These are phyloP conservation scores for Nicotiana noctiflora DNA, from an alignment of 257 asterid genomes.

Conservation along the genomic window DNA sequence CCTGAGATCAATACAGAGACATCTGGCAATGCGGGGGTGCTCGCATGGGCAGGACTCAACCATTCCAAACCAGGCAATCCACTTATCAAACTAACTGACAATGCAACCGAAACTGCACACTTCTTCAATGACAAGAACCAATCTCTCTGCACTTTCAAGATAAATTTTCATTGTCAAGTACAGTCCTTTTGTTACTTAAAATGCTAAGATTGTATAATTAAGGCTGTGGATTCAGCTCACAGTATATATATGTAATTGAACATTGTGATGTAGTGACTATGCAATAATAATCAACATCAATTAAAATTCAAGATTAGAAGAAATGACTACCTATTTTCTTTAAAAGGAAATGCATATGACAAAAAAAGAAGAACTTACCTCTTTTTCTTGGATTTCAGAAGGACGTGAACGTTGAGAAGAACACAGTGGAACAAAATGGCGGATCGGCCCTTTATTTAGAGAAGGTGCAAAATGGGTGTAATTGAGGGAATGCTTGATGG, in stretches of 20 bases:
- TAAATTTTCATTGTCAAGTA: not conserved
- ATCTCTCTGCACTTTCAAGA: conserved; percentile 42
- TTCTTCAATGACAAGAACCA: conserved; percentile 40
- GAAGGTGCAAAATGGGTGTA: conserved; percentile 14
- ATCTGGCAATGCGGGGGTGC: conserved; percentile 64
- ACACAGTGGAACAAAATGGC: conserved; percentile 27
- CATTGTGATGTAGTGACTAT: not conserved
- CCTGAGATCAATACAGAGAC: conserved; percentile 88
- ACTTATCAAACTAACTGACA: conserved; percentile 54
- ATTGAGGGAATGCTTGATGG: conserved; percentile 18
- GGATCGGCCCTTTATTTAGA: not conserved
- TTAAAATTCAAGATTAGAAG: not conserved
- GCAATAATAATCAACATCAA: not conserved
- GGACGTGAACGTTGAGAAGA: conserved; percentile 29
- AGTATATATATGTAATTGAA: not conserved
- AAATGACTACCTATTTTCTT: not conserved
- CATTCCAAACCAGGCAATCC: conserved; percentile 48
- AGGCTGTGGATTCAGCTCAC: not conserved
- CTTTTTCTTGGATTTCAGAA: conserved; percentile 28
- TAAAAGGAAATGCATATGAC: not conserved
- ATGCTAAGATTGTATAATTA: not conserved
- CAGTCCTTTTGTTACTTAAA: not conserved
- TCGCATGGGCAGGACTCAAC: conserved; percentile 45
- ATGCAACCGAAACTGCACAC: conserved; percentile 63
- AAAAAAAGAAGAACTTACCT: conserved; percentile 34